phyloP scores from a whole-genome alignment of 768 basidiomycete species.

The Leccinum obscurum region DNA sequence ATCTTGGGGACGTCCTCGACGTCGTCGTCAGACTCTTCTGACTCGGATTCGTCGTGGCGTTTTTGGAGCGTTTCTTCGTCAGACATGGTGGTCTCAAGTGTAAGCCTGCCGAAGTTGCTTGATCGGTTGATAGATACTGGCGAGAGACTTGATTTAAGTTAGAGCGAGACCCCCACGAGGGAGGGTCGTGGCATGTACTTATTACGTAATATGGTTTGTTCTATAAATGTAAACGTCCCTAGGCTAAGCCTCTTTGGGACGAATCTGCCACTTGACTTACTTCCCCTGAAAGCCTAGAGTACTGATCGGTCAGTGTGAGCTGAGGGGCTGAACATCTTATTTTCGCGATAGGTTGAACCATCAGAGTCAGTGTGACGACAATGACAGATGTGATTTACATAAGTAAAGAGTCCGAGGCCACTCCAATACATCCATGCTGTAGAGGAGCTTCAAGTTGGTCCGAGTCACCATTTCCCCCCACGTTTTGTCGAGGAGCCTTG shows the following conservation, averaged over 20 bases:
- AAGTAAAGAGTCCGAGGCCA: background rate
- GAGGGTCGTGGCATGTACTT: slow-evolving; percentile 5
- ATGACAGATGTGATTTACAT: background rate
- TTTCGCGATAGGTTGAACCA: background rate
- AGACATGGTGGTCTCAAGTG: slow-evolving; percentile 47
- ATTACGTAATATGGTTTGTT: slow-evolving; percentile 21
- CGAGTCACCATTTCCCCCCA: background rate
- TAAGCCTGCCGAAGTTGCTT: slow-evolving; percentile 3
- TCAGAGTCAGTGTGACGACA: background rate
- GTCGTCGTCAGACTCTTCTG: slow-evolving; percentile 62
- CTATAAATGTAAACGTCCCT: background rate
- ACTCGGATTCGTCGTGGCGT: slow-evolving; percentile 65
- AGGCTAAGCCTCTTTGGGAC: background rate
- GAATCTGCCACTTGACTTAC: slow-evolving; percentile 1
- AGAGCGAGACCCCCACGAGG: slow-evolving; percentile 9
- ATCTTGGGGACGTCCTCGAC: slow-evolving; percentile 60
- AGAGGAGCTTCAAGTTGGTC: background rate
- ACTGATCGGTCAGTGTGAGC: too few species aligned
- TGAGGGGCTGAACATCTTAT: too few species aligned
- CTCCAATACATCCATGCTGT: background rate
- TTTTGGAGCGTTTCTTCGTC: slow-evolving; percentile 69
- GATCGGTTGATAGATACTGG: slow-evolving; percentile 15
- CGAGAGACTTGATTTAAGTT: slow-evolving; percentile 11
- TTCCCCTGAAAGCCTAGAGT: background rate
- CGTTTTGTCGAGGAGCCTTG: background rate